Conservation (phyloP, 1,139 yeast genomes). For the Citeromyces hawaiiensis region DNA sequence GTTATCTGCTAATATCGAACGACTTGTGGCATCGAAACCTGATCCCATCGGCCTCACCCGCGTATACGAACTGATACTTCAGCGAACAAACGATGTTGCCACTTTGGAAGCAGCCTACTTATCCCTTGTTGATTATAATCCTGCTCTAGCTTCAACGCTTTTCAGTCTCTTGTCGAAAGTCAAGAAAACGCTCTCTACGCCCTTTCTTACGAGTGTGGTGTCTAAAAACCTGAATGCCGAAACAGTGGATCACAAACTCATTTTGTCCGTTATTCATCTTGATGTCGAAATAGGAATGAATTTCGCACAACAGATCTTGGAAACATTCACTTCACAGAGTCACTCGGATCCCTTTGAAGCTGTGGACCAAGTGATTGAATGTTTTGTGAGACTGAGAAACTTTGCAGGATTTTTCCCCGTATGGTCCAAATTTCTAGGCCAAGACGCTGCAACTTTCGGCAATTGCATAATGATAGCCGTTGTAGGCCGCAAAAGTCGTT, state of each 20-base stretch:
- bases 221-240: slow-evolving; percentile 6
- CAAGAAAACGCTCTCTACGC: slow-evolving; percentile 13
- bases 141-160: slow-evolving; percentile 8
- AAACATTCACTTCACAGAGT: slow-evolving; percentile 2
- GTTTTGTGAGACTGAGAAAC: slow-evolving; percentile 49
- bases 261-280: slow-evolving; percentile 11
- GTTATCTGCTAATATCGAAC: background rate
- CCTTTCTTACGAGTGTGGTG: slow-evolving; percentile 12
- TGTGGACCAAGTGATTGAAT: slow-evolving; percentile 16
- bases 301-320: slow-evolving; percentile 9
- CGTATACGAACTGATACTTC: slow-evolving; percentile 7
- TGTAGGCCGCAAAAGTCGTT: background rate
- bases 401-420: slow-evolving; percentile 31
- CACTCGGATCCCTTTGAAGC: slow-evolving; percentile 7
- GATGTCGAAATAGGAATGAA: slow-evolving; percentile 14
- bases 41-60: slow-evolving; percentile 5
- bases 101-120: slow-evolving; percentile 11
- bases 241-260: slow-evolving; percentile 5
- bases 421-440: slow-evolving; percentile 27
- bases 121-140: slow-evolving; percentile 7
- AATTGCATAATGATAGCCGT: background rate
- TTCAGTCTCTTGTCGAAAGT: slow-evolving; percentile 7
- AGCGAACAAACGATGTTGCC: slow-evolving; percentile 6
- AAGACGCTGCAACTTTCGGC: slow-evolving; percentile 6
- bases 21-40: background rate